Conservation (phyloP, 495 filamentous ascomycete genomes). For the Penicilliopsis zonata region DNA sequence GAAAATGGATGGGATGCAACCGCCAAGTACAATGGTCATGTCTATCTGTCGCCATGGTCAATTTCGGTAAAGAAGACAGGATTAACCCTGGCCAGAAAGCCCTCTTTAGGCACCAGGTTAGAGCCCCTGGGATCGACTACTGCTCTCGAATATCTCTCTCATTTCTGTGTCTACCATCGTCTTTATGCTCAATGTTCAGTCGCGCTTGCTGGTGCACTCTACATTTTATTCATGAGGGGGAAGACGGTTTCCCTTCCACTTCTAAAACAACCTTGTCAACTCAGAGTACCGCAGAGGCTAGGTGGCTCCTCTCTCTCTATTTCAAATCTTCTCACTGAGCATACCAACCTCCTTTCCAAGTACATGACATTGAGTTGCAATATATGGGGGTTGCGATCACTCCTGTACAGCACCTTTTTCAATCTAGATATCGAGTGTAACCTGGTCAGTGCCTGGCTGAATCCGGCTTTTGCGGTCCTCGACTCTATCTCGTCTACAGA, state of each 20-base stretch:
- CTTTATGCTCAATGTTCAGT: constrained; percentile 17
- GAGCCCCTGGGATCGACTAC: constrained; percentile 6
- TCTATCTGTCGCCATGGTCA: constrained; percentile 18
- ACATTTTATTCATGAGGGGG: constrained; percentile 11
- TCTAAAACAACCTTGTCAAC: constrained; percentile 4
- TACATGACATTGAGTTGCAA: constrained; percentile 18
- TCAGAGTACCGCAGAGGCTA: neutral
- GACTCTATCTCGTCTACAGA: constrained; percentile 6
- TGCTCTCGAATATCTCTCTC: constrained; percentile 15
- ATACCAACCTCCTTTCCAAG: constrained; percentile 6
- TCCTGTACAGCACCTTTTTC: constrained; percentile 18
- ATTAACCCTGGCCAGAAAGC: constrained; percentile 2
- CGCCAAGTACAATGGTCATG: constrained; percentile 9
- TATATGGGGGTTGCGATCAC: constrained; percentile 14
- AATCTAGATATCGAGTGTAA: constrained; percentile 16
- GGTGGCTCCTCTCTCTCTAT: constrained; percentile 2
- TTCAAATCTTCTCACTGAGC: constrained; percentile 6
- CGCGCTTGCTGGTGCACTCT: constrained; percentile 14
- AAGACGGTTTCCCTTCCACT: constrained; percentile 8
- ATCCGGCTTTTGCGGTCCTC: constrained; percentile 14
- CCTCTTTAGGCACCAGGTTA: neutral
- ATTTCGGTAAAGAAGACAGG: constrained; percentile 4
- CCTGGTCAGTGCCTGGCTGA: constrained; percentile 20
- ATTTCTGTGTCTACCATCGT: constrained; percentile 13
- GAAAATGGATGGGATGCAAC: constrained; percentile 9